Evolutionary conservation across 2,329 filamentous ascomycete genomes (phyloP), one percentile per base, ranked within the genome.

Genomic region (Botrytis fabae): DNA sequence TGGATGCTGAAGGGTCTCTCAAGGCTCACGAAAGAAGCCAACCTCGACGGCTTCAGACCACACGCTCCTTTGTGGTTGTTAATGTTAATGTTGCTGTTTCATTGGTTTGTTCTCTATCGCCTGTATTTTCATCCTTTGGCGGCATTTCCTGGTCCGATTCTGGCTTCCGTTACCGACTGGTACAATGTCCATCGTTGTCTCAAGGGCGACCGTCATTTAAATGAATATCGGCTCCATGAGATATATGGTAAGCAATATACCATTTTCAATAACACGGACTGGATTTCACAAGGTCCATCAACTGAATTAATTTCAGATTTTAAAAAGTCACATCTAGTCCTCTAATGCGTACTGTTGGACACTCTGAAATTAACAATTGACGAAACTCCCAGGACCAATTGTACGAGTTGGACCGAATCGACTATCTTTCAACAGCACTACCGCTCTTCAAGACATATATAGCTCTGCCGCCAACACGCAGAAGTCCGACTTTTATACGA

Each of bases 161-260:
- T n/a, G 12, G 48, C 48, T 54, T 54, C 48, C 25, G 1, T 54
- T 54, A 54, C 48, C 10, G 48, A 54, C 48, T 54, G 48, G 48
- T 54, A 54, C 25, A 54, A 54, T 54, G 6, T 54, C n/a, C 12
- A 54, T 54, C 48, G 1, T 2, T 54, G 48, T n/a, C 48, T 54
- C 5, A n/a, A n/a, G 48, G 48, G 48, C 48, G 25, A 54, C 48
- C 48, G 48, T 16, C 48, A 54, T 54, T 54, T 54, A 14, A 54
- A n/a, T 54, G 90, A 94, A 78, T 90, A 90, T 84, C 85, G 87
- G 44, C 85, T 91, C 77, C 93, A 97, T 81, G 84, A 90, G 77
- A 86, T 87, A 79, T 94, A 97, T 78, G 92, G 92, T 85, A 81
- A 75, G 81, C 25, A 54, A 54, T n/a, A 54, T 8, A 16, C 5